A percentile compares a stretch with the other conserved stretches of the same genome.
Conservation (phyloP, 176 grass and related monocot species). For the Carex littledalei region DNA sequence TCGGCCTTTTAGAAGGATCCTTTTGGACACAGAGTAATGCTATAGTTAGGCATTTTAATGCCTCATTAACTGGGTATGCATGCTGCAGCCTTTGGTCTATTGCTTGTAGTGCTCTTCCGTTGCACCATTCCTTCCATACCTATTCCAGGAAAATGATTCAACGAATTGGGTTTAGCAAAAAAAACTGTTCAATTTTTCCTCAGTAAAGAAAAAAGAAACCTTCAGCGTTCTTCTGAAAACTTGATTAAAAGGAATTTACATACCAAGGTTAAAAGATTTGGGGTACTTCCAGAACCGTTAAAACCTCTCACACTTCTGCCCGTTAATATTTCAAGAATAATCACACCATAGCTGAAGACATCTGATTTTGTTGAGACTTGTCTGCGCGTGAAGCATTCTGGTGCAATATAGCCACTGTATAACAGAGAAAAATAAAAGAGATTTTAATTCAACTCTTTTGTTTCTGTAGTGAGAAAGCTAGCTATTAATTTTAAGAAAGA, state of each 20-base stretch:
- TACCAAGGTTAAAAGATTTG: neutral
- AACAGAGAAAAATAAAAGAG: neutral
- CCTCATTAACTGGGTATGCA: slow-evolving; percentile 1
- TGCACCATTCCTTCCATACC: slow-evolving; percentile 22
- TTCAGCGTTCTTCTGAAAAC: no score
- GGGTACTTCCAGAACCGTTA: neutral
- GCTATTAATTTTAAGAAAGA: neutral
- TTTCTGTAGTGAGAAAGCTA: neutral
- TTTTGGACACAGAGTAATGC: slow-evolving; percentile 26
- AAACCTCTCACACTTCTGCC: slow-evolving; percentile 17
- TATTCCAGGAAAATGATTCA: neutral
- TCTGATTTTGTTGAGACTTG: slow-evolving; percentile 30
- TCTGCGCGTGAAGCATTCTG: slow-evolving; percentile 4
- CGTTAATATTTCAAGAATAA: slow-evolving; percentile 26
- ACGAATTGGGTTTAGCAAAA: neutral
- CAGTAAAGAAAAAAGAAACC: neutral
- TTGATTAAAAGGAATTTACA: neutral
- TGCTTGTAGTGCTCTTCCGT: slow-evolving; percentile 7
- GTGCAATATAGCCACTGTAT: slow-evolving; percentile 37
- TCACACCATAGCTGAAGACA: slow-evolving; percentile 27
- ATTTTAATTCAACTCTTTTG: neutral
- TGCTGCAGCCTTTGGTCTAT: neutral
- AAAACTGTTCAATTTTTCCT: neutral
- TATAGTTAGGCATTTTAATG: slow-evolving; percentile 15
- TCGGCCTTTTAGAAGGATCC: slow-evolving; percentile 12